phyloP scores from a whole-genome alignment of 228 moss, liverwort and hornwort species.

The Sphagnum magellanicum region DNA sequence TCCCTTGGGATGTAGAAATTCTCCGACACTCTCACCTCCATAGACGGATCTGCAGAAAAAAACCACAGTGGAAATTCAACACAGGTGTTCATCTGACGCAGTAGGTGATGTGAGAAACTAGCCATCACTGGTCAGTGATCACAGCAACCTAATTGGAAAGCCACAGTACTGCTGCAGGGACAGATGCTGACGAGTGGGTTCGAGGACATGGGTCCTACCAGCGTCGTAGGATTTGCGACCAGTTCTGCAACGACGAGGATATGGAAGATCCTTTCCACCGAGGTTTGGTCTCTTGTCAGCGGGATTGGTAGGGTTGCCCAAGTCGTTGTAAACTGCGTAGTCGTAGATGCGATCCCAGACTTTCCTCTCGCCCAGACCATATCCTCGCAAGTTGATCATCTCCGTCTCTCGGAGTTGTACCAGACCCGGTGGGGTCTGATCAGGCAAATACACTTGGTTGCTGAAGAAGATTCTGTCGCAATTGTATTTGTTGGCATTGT shows the following conservation, averaged over 20 bases:
- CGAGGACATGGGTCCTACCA: neutral
- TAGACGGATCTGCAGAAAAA: conserved; percentile 28
- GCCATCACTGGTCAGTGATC: neutral
- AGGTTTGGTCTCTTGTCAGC: conserved; percentile 21
- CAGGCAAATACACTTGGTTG: conserved; percentile 42
- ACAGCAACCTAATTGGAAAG: neutral
- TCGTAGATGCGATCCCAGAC: conserved; percentile 67
- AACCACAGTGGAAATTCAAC: neutral
- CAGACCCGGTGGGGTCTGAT: conserved; percentile 55
- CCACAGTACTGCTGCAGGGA: neutral
- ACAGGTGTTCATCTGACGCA: neutral
- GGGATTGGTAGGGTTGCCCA: conserved; percentile 30
- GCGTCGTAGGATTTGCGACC: conserved; percentile 24
- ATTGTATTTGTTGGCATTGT: conserved; percentile 7
- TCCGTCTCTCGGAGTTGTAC: conserved; percentile 37
- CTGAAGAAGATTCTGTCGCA: conserved; percentile 28
- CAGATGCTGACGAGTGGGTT: neutral
- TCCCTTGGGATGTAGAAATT: conserved; percentile 32
- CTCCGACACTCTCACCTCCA: conserved; percentile 15
- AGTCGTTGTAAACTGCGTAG: conserved; percentile 82
- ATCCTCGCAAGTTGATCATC: conserved; percentile 40
- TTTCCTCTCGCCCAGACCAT: conserved; percentile 62
- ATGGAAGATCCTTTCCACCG: conserved; percentile 44
- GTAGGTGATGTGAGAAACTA: neutral
- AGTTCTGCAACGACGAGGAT: conserved; percentile 84